Percentiles rank a stretch among this genome's conserved stretches.
Evolutionary conservation across 768 basidiomycete species (phyloP).

Genomic region (Pulveroboletus sp.): DNA sequence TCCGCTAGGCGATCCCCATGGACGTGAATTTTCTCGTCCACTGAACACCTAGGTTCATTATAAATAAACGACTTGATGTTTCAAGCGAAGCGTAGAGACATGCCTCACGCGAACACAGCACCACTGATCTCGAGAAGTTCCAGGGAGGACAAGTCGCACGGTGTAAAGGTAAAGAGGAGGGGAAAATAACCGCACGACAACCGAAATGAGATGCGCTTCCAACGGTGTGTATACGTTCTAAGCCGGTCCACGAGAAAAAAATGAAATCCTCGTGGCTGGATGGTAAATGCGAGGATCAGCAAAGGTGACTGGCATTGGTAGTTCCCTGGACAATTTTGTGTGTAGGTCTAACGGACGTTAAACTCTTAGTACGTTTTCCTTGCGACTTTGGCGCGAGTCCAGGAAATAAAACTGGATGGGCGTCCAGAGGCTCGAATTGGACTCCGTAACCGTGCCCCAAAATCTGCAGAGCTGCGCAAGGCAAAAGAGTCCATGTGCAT

Average conservation of each 20-base stretch:
- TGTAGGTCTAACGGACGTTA: slow-evolving; percentile 3
- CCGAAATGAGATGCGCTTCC: slow-evolving; percentile 12
- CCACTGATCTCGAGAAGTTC: slow-evolving; percentile 11
- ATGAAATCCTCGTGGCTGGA: slow-evolving; percentile 4
- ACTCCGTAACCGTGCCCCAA: slow-evolving; percentile 16
- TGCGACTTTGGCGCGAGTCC: not conserved
- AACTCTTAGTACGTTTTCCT: slow-evolving; percentile 4
- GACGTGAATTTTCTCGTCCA: slow-evolving; percentile 1
- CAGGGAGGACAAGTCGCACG: slow-evolving; percentile 13
- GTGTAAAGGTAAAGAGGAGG: slow-evolving; percentile 14
- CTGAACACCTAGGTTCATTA: not conserved
- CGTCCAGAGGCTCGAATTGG: slow-evolving; percentile 20
- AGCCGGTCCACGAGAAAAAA: slow-evolving; percentile 9
- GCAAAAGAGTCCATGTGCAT: slow-evolving; percentile 1
- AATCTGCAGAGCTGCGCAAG: slow-evolving; percentile 18
- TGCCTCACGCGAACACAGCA: not conserved
- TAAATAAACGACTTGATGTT: slow-evolving; percentile 17
- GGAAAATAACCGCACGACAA: slow-evolving; percentile 11
- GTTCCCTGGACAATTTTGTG: slow-evolving; percentile 9
- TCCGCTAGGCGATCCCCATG: slow-evolving; percentile 13
- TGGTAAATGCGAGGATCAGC: slow-evolving; percentile 15
- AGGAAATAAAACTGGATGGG: slow-evolving; percentile 17
- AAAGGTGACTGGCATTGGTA: slow-evolving; percentile 13
- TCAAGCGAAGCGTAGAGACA: not conserved
- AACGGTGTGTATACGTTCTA: slow-evolving; percentile 12